These are phyloP conservation scores for Candida coquimbonensis DNA, from an alignment of 805 yeast genomes.

Conservation along the genomic window DNA sequence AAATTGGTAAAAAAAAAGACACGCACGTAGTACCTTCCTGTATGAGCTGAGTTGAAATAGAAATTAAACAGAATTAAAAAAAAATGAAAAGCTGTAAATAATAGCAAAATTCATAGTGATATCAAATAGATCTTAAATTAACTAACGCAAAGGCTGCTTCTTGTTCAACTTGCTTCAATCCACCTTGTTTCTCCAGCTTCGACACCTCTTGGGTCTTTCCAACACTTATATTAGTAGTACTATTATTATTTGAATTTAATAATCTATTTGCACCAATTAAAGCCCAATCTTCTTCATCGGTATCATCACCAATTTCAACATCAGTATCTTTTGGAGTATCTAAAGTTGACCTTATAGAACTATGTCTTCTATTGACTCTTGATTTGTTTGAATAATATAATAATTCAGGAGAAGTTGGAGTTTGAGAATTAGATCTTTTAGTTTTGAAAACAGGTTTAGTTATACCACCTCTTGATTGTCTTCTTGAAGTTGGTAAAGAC, in stretches of 20 bases:
- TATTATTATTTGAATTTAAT: slow-evolving; percentile 27
- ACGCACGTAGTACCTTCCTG: neutral
- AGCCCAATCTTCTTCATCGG: slow-evolving; percentile 98
- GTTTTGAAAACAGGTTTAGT: slow-evolving; percentile 18
- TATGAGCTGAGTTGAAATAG: neutral
- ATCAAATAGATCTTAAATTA: slow-evolving; percentile 35
- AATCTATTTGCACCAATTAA: slow-evolving; percentile 75
- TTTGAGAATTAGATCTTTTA: slow-evolving; percentile 29
- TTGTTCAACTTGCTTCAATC: slow-evolving; percentile 30
- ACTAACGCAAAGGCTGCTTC: slow-evolving; percentile 63
- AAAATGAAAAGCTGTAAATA: neutral
- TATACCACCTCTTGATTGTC: slow-evolving; percentile 18
- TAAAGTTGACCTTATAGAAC: slow-evolving; percentile 36
- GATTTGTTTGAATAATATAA: slow-evolving; percentile 11
- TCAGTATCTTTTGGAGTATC: slow-evolving; percentile 19
- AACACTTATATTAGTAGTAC: slow-evolving; percentile 3
- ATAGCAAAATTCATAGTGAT: no score
- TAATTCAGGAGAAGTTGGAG: slow-evolving; percentile 29
- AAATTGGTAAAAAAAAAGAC: neutral
- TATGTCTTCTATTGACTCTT: slow-evolving; percentile 19
- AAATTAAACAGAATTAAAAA: no score
- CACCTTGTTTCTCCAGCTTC: slow-evolving; percentile 9
- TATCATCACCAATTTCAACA: slow-evolving; percentile 36
- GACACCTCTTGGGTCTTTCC: slow-evolving; percentile 4
- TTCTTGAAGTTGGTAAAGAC: slow-evolving; percentile 10